A percentile compares a stretch with the other conserved stretches of the same genome.
Evolutionary conservation across 306 rosid species (phyloP).

Genomic region (Benincasa hispida): DNA sequence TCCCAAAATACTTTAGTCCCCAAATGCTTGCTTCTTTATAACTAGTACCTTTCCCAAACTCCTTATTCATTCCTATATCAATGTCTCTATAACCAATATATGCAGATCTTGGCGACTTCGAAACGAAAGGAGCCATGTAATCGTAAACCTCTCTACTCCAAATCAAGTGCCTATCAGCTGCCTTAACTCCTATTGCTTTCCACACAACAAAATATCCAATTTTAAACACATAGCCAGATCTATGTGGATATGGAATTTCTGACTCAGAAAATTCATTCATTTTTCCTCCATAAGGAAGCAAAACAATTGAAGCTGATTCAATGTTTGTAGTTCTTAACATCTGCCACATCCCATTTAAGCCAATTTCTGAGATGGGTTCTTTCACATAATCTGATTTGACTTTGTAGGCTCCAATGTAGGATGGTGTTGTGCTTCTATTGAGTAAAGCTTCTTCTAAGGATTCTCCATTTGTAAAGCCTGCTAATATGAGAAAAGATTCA

Average conservation of each 20-base stretch:
- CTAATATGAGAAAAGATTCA: background rate
- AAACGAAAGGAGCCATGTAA: slow-evolving; percentile 55
- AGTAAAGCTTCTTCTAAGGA: background rate
- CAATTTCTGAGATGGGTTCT: background rate
- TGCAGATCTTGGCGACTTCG: slow-evolving; percentile 53
- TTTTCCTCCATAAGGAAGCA: background rate
- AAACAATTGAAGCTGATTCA: background rate
- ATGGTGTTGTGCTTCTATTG: background rate
- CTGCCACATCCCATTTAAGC: background rate
- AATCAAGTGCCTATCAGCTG: slow-evolving; percentile 24
- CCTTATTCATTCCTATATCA: slow-evolving; percentile 53
- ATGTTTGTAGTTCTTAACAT: background rate
- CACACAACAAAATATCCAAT: slow-evolving; percentile 35
- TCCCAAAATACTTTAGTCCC: slow-evolving; percentile 64
- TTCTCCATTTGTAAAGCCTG: background rate
- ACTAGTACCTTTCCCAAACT: slow-evolving; percentile 22
- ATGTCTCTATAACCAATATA: slow-evolving; percentile 70
- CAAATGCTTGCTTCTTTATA: slow-evolving; percentile 39
- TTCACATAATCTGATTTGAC: background rate
- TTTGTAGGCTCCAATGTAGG: background rate
- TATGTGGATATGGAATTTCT: background rate
- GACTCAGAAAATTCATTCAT: background rate
- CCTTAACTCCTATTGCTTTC: slow-evolving; percentile 24
- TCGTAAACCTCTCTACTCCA: slow-evolving; percentile 65
- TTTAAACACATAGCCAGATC: background rate